phyloP scores from a whole-genome alignment of 2,329 filamentous ascomycete species.

The Salinomyces thailandicus region DNA sequence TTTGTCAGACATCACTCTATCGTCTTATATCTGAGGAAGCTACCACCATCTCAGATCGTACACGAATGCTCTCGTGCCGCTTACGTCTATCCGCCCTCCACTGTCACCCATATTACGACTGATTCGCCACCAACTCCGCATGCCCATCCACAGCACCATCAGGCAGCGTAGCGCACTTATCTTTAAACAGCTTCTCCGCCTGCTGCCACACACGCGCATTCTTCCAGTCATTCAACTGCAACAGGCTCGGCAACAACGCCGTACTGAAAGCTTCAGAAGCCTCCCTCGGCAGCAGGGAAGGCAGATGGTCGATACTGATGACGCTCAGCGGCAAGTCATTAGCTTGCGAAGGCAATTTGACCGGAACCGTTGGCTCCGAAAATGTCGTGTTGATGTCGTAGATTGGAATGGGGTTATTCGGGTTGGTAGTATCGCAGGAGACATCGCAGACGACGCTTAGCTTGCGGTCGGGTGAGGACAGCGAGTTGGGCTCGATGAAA shows the following conservation, averaged over 20 bases:
- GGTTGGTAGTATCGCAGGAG: constrained; percentile 62
- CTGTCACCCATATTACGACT: constrained; percentile 9
- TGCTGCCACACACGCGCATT: constrained; percentile 70
- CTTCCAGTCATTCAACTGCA: constrained; percentile 65
- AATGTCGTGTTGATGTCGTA: constrained; percentile 82
- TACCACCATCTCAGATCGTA: no score
- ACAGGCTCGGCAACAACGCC: constrained; percentile 64
- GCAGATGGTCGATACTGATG: constrained; percentile 81
- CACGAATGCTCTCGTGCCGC: no score
- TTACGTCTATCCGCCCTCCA: no score
- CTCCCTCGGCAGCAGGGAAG: constrained; percentile 73
- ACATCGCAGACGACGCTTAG: constrained; percentile 65
- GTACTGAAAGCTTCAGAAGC: constrained; percentile 75
- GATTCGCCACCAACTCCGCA: constrained; percentile 7
- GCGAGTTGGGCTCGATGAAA: constrained; percentile 63
- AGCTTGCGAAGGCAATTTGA: constrained; percentile 49
- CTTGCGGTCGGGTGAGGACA: constrained; percentile 58
- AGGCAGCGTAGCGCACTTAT: constrained; percentile 66
- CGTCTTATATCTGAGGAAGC: no score
- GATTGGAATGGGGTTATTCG: constrained; percentile 65
- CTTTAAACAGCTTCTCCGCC: constrained; percentile 72
- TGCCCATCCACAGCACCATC: constrained; percentile 18
- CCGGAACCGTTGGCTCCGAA: constrained; percentile 71
- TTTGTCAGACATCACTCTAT: no score
- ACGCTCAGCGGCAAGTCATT: constrained; percentile 52